Percentiles rank a stretch among this genome's conserved stretches.
Evolutionary conservation across 495 filamentous ascomycete species (phyloP).

Genomic region (Penicillium desertorum): DNA sequence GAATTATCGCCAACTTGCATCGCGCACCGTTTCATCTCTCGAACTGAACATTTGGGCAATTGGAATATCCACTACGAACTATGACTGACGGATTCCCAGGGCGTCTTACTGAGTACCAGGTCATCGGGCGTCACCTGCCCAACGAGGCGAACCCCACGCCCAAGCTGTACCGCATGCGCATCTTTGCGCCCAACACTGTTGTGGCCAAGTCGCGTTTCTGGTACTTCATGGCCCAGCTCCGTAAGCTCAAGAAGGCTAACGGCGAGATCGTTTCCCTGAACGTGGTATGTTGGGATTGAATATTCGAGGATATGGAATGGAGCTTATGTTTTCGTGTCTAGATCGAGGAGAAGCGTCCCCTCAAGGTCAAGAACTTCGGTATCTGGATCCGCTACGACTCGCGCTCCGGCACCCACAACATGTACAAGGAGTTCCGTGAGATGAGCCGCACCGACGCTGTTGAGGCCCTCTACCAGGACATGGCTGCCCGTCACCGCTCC

Average conservation of each 20-base stretch:
- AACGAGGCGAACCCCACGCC: constrained; percentile 91
- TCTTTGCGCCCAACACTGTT: constrained; percentile 96
- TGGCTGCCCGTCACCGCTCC: constrained; percentile 96
- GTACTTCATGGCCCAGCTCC: constrained; percentile 98
- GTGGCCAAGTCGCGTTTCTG: constrained; percentile 99
- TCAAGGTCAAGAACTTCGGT: constrained; percentile 99
- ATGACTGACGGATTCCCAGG: constrained; percentile 58
- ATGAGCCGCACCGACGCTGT: constrained; percentile 92
- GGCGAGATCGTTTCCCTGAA: constrained; percentile 98
- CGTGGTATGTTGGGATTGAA: constrained; percentile 62
- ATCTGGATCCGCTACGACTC: constrained; percentile 99
- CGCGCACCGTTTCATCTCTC: constrained; percentile 26
- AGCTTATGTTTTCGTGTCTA: constrained; percentile 40
- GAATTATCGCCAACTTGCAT: constrained; percentile 12
- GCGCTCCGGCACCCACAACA: constrained; percentile 99
- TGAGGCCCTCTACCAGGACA: constrained; percentile 97
- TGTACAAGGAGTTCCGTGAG: constrained; percentile 99
- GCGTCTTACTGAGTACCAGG: constrained; percentile 99
- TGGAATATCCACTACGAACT: constrained; percentile 12
- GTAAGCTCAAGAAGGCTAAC: constrained; percentile 99
- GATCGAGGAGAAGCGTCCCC: constrained; percentile 97
- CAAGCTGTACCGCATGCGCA: constrained; percentile 99
- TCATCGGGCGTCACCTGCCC: constrained; percentile 98
- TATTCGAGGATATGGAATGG: constrained; percentile 4
- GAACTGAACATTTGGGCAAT: constrained; percentile 15